Evolutionary conservation across 192 early-diverging fungal genomes (phyloP).

Genomic region (Coemansia sp.): DNA sequence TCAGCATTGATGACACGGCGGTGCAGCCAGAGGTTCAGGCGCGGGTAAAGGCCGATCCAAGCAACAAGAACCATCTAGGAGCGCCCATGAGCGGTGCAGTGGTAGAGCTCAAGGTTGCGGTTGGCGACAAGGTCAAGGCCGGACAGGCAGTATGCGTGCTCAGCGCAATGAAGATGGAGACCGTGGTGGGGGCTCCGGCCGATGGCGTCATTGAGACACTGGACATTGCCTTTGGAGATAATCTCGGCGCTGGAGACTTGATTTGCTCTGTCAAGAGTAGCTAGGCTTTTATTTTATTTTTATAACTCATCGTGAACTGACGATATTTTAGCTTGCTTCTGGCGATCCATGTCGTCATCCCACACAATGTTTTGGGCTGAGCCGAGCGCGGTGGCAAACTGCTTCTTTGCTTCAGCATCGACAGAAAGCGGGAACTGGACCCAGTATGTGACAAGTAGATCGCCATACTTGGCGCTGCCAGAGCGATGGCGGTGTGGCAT

Average conservation of each 20-base stretch:
- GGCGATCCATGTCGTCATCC: conserved; percentile 21
- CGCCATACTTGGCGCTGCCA: conserved; percentile 35
- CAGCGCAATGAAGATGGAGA: conserved; percentile 99
- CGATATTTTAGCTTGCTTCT: conserved; percentile 2
- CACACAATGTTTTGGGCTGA: conserved; percentile 9
- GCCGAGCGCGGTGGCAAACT: conserved; percentile 18
- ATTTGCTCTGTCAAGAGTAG: conserved; percentile 53
- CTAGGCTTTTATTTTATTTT: conserved; percentile 8
- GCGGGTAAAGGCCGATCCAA: conserved; percentile 74
- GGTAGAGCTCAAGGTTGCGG: conserved; percentile 84
- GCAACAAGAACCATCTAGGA: conserved; percentile 76
- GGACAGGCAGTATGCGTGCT: conserved; percentile 90
- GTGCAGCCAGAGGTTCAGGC: conserved; percentile 59
- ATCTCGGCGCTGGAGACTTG: conserved; percentile 78
- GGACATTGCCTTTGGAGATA: conserved; percentile 71
- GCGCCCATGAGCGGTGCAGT: conserved; percentile 97
- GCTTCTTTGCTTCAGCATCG: conserved; percentile 8
- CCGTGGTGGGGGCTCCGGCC: conserved; percentile 78
- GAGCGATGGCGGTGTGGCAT: conserved; percentile 68
- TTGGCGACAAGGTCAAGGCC: conserved; percentile 77
- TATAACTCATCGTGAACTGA: conserved; percentile 41
- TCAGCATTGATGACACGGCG: conserved; percentile 66
- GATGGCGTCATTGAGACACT: conserved; percentile 75
- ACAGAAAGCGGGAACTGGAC: conserved; percentile 70
- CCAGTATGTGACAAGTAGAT: conserved; percentile 86